Conservation (phyloP, 768 basidiomycete species). For the Amanita exitialis region DNA sequence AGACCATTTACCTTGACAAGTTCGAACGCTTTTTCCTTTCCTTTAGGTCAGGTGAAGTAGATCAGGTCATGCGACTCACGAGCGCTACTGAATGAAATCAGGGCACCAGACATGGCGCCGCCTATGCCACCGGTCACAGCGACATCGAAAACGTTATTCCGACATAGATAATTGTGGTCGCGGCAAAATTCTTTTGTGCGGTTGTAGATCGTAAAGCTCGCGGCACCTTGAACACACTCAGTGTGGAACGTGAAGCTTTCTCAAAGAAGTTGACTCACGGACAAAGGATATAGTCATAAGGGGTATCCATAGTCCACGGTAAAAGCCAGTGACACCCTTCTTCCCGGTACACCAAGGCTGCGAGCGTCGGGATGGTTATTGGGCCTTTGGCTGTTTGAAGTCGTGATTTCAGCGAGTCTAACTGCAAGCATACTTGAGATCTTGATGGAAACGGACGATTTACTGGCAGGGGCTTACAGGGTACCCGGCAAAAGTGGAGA, state of each 20-base stretch:
- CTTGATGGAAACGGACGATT: constrained; percentile 14
- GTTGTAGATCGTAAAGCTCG: constrained; percentile 87
- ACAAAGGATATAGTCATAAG: constrained; percentile 94
- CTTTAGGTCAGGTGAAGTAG: not conserved
- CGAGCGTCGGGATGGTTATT: constrained; percentile 64
- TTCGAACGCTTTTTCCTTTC: constrained; percentile 61
- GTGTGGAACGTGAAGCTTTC: not conserved
- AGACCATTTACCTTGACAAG: constrained; percentile 70
- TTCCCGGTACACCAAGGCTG: constrained; percentile 67
- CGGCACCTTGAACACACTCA: constrained; percentile 46
- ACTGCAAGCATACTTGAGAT: constrained; percentile 24
- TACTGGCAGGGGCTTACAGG: constrained; percentile 34
- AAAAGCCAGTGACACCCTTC: constrained; percentile 87
- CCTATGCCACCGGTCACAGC: constrained; percentile 72
- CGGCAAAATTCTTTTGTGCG: constrained; percentile 69
- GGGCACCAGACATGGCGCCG: constrained; percentile 80
- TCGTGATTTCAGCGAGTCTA: constrained; percentile 93
- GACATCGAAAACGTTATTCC: constrained; percentile 54
- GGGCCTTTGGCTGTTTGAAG: constrained; percentile 76
- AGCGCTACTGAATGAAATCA: constrained; percentile 84
- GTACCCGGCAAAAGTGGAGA: constrained; percentile 89
- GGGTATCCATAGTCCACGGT: constrained; percentile 86
- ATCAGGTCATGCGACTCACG: constrained; percentile 38
- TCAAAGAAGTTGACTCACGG: constrained; percentile 45
- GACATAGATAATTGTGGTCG: constrained; percentile 45